Base-by-base conservation (phyloP, 805 yeast species). In the Nakazawaea wyomingensis region DNA sequence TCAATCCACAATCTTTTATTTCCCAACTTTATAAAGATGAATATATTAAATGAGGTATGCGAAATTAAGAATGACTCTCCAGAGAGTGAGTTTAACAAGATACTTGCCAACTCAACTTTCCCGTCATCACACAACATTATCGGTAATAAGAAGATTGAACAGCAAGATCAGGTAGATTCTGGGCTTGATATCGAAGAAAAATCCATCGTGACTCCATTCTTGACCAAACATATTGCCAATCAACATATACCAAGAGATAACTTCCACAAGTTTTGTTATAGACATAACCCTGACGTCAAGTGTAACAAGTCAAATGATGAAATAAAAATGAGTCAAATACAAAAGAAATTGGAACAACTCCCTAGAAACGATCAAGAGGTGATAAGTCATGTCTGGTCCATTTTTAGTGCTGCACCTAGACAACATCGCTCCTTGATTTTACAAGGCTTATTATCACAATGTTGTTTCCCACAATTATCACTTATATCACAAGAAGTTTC, bases 391-490 rank as follows among this genome's bases (percentile, higher is more conserved):
- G 85, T 87, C 14, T 87, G 96, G 93, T 78, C 88, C 4, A 75
- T 82, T 8, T 91, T 88, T 61, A 74, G 81, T 41, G 86, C 84
- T 34, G 85, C 91, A 20, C 86, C 84, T 4, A 64, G 71, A 30
- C 76, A 72, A 34, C 86, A 84, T 56, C 69, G 97, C 42, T 75
- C 78, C 39, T 66, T 91, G 34, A 85, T 91, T 1, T 64, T 93
- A 39, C 84, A 85, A 57, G 97, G 98, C 1, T 64, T 93, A 28
- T 65, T 93, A 34, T 71, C 87, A 4, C 96, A 88, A 59, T 88
- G 98, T 61, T 93, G 99, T 54, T 90, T 88, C 65, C 97, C 98
- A 1, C 96, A 90, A 57, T 69, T 93, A 17, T 86, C 96, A n/a
- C 79, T 80, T 47, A 77, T 91, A 4, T 77, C 95, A 1, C 80